phyloP scores from a whole-genome alignment of 768 basidiomycete species.

The Hortiboletus campestris region DNA sequence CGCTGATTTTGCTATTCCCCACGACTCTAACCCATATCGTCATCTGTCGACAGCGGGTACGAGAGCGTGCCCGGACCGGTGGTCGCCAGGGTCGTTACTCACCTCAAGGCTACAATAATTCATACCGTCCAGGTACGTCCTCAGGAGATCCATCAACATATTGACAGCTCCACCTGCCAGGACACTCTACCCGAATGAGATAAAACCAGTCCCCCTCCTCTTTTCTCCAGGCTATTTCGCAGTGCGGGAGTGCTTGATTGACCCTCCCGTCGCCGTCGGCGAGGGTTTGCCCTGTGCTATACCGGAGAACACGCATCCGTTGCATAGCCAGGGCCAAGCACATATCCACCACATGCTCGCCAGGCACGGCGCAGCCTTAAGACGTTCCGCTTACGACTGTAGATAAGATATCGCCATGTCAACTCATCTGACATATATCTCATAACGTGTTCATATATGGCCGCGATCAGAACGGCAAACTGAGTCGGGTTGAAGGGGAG shows the following conservation, averaged over 20 bases:
- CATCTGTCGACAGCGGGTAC: not conserved
- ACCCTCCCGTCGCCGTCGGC: not conserved
- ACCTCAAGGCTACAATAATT: not conserved
- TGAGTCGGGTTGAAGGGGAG: not conserved
- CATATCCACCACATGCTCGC: not conserved
- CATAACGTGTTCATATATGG: not conserved
- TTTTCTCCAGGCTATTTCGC: too few relatives aligned
- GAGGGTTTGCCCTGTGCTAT: not conserved
- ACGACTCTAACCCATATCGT: not conserved
- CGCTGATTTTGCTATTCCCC: constrained; percentile 29
- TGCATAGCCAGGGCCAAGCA: not conserved
- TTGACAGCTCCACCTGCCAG: not conserved
- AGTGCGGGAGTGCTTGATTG: not conserved
- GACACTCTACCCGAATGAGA: not conserved
- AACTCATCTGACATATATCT: not conserved
- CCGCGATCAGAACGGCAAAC: not conserved
- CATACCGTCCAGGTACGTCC: not conserved
- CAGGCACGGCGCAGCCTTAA: not conserved
- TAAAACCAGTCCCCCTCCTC: too few relatives aligned
- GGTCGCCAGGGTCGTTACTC: not conserved
- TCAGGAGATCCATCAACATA: too few relatives aligned
- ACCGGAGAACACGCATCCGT: not conserved
- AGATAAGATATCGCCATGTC: constrained; percentile 7
- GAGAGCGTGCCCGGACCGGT: not conserved
- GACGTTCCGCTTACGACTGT: not conserved